Percentiles rank a stretch among this genome's conserved stretches.
These are phyloP conservation scores for Starmerella geochares DNA, from an alignment of 805 yeast species.

Conservation along the genomic window DNA sequence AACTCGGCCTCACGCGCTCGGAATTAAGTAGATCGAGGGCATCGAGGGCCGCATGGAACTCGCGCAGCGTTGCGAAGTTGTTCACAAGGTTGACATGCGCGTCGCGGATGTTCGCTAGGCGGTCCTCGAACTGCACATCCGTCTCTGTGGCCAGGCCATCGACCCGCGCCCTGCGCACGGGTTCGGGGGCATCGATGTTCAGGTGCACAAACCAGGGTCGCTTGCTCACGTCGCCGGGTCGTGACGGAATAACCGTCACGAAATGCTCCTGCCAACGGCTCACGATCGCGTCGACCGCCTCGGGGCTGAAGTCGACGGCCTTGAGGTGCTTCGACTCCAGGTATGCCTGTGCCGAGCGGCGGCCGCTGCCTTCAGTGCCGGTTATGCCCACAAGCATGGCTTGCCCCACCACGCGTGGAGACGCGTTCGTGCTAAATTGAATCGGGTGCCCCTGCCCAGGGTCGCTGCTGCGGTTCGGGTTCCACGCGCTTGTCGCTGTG, in stretches of 20 bases:
- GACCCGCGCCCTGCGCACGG: constrained; percentile 37
- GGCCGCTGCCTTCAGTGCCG: constrained; percentile 60
- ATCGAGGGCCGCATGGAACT: constrained; percentile 35
- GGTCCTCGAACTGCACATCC: constrained; percentile 26
- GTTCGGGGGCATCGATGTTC: constrained; percentile 62
- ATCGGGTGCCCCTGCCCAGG: background rate
- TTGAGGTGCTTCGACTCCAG: constrained; percentile 46
- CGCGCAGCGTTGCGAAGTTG: constrained; percentile 33
- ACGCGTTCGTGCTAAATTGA: background rate
- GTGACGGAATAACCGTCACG: constrained; percentile 43
- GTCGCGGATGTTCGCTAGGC: constrained; percentile 36
- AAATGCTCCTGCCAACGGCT: constrained; percentile 51
- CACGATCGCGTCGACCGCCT: constrained; percentile 53
- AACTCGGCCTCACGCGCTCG: constrained; percentile 69
- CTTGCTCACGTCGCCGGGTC: constrained; percentile 32
- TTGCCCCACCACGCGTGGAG: background rate
- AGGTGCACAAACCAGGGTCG: constrained; percentile 80
- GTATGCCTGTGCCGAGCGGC: constrained; percentile 51
- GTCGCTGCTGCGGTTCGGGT: background rate
- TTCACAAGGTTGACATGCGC: constrained; percentile 55
- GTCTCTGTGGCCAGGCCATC: constrained; percentile 29
- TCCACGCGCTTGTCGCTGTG: background rate
- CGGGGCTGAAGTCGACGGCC: constrained; percentile 30
- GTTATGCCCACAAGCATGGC: constrained; percentile 65
- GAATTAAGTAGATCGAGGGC: constrained; percentile 40